Evolutionary conservation across 2,329 filamentous ascomycete species (phyloP), one percentile per base, ranked within the genome.

Genomic region (Colletotrichum phormii): DNA sequence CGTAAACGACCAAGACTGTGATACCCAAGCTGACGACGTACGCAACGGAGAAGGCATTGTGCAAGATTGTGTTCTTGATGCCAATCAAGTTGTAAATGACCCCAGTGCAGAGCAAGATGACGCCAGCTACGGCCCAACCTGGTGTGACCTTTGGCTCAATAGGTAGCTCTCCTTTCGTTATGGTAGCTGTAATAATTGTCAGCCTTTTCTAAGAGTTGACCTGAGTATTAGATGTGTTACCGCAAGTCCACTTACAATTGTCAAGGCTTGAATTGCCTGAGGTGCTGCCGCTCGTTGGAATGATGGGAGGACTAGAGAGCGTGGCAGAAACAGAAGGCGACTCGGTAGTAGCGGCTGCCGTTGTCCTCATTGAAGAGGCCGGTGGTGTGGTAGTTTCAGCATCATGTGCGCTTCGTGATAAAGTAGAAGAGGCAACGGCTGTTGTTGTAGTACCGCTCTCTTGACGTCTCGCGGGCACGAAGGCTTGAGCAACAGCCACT

Each of bases 1-100:
- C 92, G 80, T 98, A 98, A 57, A 97, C 82, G 67, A 98, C 94
- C 26, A 98, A 86, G 2, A 98, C 93, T 0, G 93, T 90, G 13
- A 97, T 91, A 18, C 93, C 91, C 46, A 98, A 84, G 57, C 91
- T 89, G 26, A 90, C 87, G 31, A 97, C 85, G 77, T 93, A 95
- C 5, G 90, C 93, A 0, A 92, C 90, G 15, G 95, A 97, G 70
- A 97, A 88, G 81, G 93, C 97, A 18, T 93, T 91, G 79, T 97
- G 93, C 13, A 96, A 88, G 89, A 89, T 92, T 81, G 89, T 88
- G 78, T 94, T 94, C 82, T 94, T 96, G 78, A 97, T 94, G 1
- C 95, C 95, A 76, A 97, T 88, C 24, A 98, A 82, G 8, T 90
- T 88, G 79, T 97, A 93, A 7, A 89, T 85, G 9, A 88, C 78